Conservation (phyloP, 2,329 filamentous ascomycete genomes). For the Fusarium sp. region DNA sequence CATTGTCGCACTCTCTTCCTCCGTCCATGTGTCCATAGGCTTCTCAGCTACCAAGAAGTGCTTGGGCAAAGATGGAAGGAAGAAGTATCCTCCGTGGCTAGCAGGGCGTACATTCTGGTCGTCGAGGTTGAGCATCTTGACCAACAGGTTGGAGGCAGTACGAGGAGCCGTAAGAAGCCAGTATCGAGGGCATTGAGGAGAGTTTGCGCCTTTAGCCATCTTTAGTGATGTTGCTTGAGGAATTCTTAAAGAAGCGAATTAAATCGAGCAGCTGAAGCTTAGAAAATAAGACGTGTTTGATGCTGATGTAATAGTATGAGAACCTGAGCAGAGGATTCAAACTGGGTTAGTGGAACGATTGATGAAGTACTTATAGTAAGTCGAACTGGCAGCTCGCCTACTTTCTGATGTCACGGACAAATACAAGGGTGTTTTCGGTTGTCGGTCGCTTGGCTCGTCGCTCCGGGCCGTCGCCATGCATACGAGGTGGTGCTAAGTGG, state of each 20-base stretch:
- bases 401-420: background rate
- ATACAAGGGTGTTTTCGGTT: background rate
- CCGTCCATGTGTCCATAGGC: conserved; percentile 22
- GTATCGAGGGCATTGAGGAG: conserved; percentile 12
- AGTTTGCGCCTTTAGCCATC: conserved; percentile 18
- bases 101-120: conserved; percentile 30
- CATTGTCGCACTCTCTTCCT: conserved; percentile 1
- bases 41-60: conserved; percentile 6
- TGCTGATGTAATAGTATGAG: background rate
- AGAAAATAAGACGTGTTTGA: background rate
- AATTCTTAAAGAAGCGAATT: background rate
- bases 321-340: too few species aligned
- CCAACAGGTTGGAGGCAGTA: conserved; percentile 32
- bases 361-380: background rate
- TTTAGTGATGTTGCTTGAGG: background rate
- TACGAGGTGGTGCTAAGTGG: background rate
- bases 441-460: conserved; percentile 24
- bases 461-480: conserved; percentile 18
- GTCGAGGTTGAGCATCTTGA: conserved; percentile 33
- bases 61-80: conserved; percentile 4
- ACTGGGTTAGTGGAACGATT: accelerated
- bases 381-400: background rate
- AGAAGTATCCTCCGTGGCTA: conserved; percentile 30
- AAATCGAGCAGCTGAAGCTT: background rate
- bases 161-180: conserved; percentile 33